Percentiles rank a stretch among this genome's conserved stretches.
phyloP scores from a whole-genome alignment of 2,329 filamentous ascomycete genomes.

The Nannizziopsis arthrosporioides region DNA sequence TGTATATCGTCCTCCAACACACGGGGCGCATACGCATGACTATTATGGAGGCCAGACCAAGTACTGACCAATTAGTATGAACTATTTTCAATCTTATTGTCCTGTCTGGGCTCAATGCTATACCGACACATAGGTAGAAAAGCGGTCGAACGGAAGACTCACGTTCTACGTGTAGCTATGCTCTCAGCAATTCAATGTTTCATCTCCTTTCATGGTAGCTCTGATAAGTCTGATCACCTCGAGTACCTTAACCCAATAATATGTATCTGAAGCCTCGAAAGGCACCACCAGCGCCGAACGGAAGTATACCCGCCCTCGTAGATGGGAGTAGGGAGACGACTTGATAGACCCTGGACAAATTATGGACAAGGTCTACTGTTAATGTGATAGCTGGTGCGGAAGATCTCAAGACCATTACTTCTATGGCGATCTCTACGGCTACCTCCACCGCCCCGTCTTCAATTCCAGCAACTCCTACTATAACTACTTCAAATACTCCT shows the following conservation, averaged over 20 bases:
- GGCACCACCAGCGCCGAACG: conserved; percentile 7
- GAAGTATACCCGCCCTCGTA: neutral
- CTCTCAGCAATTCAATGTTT: too few relatives aligned
- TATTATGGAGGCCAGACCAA: conserved; percentile 14
- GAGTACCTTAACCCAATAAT: too few relatives aligned
- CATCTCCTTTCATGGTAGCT: too few relatives aligned
- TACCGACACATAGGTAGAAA: too few relatives aligned
- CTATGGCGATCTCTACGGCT: neutral
- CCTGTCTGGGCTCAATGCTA: neutral
- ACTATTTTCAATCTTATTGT: neutral
- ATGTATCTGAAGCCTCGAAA: too few relatives aligned
- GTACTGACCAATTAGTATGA: neutral
- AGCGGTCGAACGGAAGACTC: conserved; percentile 1
- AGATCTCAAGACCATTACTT: conserved; percentile 7
- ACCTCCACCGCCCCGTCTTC: neutral
- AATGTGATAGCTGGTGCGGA: conserved; percentile 12
- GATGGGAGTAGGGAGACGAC: too few relatives aligned
- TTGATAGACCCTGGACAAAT: too few relatives aligned
- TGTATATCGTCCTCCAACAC: conserved; percentile 16
- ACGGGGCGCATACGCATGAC: conserved; percentile 17
- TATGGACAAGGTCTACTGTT: conserved; percentile 5
- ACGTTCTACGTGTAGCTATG: conserved; percentile 6
- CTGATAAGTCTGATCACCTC: too few relatives aligned
- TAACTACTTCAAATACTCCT: neutral
- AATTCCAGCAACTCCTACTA: neutral